Percentiles rank a stretch among this genome's conserved stretches.
Evolutionary conservation across 352 stramenopile species (phyloP).

Genomic region (Phytophthora pini): DNA sequence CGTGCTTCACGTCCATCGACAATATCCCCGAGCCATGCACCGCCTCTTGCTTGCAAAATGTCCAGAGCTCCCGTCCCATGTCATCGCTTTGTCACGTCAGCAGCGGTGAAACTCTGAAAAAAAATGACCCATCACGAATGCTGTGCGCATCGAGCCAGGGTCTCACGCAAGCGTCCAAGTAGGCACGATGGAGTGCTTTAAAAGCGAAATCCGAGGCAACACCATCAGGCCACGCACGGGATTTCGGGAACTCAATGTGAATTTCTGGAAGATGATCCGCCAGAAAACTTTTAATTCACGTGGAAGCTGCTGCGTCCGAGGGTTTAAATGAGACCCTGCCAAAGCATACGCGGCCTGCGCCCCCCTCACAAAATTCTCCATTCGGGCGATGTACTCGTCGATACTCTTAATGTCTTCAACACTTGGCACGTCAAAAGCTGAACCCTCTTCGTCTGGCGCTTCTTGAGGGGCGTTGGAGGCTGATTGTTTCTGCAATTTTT

Average conservation of each 20-base stretch:
- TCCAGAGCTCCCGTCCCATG: conserved; percentile 26
- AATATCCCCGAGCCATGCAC: conserved; percentile 17
- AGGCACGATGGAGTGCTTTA: conserved; percentile 31
- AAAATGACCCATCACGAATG: conserved; percentile 22
- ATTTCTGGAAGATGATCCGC: conserved; percentile 17
- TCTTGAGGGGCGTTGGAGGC: background rate
- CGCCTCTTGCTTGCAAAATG: conserved; percentile 5
- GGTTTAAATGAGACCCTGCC: background rate
- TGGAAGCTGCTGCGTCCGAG: conserved; percentile 5
- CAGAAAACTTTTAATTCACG: conserved; percentile 23
- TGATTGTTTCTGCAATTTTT: background rate
- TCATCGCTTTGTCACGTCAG: conserved; percentile 29
- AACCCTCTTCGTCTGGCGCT: background rate
- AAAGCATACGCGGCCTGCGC: conserved; percentile 1
- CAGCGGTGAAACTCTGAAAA: background rate
- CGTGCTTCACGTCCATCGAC: conserved; percentile 18
- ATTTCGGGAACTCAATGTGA: conserved; percentile 27
- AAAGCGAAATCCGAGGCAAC: conserved; percentile 21
- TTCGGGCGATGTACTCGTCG: conserved; percentile 29
- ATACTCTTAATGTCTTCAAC: conserved; percentile 11
- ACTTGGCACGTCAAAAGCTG: background rate
- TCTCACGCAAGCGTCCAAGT: conserved; percentile 17
- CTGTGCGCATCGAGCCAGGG: conserved; percentile 19
- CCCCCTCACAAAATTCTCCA: conserved; percentile 19
- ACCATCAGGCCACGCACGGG: conserved; percentile 30